Evolutionary conservation across 768 basidiomycete species (phyloP), one percentile per base, ranked within the genome.

Genomic region (Pleurotus ostreatus): DNA sequence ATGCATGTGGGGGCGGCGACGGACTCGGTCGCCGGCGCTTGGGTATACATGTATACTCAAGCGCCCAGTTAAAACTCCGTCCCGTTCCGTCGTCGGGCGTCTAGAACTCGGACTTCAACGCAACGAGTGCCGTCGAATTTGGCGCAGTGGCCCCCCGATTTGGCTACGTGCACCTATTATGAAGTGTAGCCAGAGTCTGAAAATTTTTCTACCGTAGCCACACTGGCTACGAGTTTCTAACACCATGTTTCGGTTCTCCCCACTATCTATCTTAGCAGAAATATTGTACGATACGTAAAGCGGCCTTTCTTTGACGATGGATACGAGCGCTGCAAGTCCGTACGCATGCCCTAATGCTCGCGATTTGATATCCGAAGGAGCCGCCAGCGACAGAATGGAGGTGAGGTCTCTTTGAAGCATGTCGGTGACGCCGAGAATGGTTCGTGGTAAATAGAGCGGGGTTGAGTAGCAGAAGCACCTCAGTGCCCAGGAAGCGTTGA

Each of bases 261-360:
- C 71, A 9, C 71, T 71, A 18, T 60, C 43, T 15, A 94, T 88
- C 66, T 90, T 95, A 4, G 93, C 85, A 39, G 86, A 87, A 62
- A 95, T 83, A 66, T 98, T 95, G 70, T 94, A 94, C 4, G 94
- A 95, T 45, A 96, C 91, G 63, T 98, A 98, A 1, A 99, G 77
- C 0, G 94, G 94, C 20, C 92, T 82, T 58, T 88, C 82, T 0
- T 92, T 89, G 37, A 96, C 89, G 56, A 93, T 79, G 22, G 92
- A 86, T 11, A 98, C 84, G 25, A 98, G 78, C 4, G 89, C 88
- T 2, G 93, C 87, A 20, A 99, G 82, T 8, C 92, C 94, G 64
- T 94, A 93, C 0, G 95, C 87, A 64, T 91, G 93, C 0, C 97
- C 96, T 8, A 95, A 71, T 2, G 92, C 77, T 5, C 93, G 84